Conservation (phyloP, 2,329 filamentous ascomycete genomes). For the Hymenoscyphus repandus region DNA sequence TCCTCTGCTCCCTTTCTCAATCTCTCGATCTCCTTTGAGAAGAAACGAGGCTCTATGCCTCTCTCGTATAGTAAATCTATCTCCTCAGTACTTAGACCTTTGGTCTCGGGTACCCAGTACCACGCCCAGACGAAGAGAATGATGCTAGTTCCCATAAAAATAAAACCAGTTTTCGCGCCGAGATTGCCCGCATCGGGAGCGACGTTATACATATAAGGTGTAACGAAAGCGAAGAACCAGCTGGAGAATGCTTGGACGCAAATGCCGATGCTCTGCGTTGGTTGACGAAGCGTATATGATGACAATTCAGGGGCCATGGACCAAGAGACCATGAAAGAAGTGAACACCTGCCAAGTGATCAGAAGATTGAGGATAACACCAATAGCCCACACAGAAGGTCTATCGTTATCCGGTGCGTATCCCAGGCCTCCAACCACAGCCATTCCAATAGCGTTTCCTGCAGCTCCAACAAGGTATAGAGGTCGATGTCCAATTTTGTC, state of each 20-base stretch:
- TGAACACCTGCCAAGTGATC: conserved; percentile 20
- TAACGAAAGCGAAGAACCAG: conserved; percentile 31
- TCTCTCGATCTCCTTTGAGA: neutral
- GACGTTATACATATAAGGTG: conserved; percentile 40
- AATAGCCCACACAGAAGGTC: conserved; percentile 14
- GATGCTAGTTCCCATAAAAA: conserved; percentile 35
- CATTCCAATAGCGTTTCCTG: conserved; percentile 15
- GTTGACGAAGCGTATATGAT: conserved; percentile 17
- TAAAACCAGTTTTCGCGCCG: conserved; percentile 38
- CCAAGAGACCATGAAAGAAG: conserved; percentile 12
- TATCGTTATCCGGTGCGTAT: conserved; percentile 6
- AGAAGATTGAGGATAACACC: conserved; percentile 21
- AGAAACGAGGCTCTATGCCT: conserved; percentile 7
- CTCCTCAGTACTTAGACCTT: conserved; percentile 41
- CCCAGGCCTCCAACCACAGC: conserved; percentile 14
- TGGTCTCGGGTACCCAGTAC: conserved; percentile 48
- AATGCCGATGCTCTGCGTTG: conserved; percentile 18
- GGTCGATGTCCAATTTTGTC: conserved; percentile 32
- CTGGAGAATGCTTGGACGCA: conserved; percentile 17
- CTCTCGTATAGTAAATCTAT: conserved; percentile 36
- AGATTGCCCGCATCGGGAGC: conserved; percentile 32
- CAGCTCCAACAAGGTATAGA: conserved; percentile 29
- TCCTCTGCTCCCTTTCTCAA: neutral
- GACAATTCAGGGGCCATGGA: conserved; percentile 20
- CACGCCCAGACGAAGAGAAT: conserved; percentile 36